A percentile compares a stretch with the other conserved stretches of the same genome.
Conservation (phyloP, 257 asterid genomes). For the Ehretia macrophylla region DNA sequence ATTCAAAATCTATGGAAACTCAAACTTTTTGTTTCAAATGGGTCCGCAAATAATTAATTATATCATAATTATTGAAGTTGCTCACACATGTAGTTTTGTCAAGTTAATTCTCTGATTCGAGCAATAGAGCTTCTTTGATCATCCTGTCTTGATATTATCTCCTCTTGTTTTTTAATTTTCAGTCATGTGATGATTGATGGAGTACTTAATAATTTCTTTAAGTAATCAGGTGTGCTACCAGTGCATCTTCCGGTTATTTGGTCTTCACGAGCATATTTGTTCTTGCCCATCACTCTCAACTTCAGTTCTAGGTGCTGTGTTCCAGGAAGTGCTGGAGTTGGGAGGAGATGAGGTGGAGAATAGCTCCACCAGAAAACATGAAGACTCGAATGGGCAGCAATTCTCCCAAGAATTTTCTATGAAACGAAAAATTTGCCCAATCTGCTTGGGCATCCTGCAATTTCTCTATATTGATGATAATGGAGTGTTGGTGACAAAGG, state of each 20-base stretch:
- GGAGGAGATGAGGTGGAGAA: slow-evolving; percentile 28
- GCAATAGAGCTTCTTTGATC: too few relatives aligned
- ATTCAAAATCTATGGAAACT: too few relatives aligned
- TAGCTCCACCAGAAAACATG: slow-evolving; percentile 20
- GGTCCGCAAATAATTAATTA: too few relatives aligned
- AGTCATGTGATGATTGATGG: background rate
- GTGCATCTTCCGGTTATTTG: slow-evolving; percentile 60
- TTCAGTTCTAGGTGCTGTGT: slow-evolving; percentile 27
- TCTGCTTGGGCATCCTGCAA: slow-evolving; percentile 74
- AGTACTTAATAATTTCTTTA: background rate
- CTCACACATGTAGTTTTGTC: too few relatives aligned
- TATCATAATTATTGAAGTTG: too few relatives aligned
- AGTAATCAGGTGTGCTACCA: slow-evolving; percentile 56
- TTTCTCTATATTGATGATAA: slow-evolving; percentile 44
- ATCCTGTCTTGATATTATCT: too few relatives aligned
- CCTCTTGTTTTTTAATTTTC: background rate
- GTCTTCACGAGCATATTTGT: slow-evolving; percentile 35
- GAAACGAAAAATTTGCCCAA: slow-evolving; percentile 44
- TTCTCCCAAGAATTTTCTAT: slow-evolving; percentile 25
- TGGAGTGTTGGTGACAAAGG: slow-evolving; percentile 41
- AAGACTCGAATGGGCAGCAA: slow-evolving; percentile 16
- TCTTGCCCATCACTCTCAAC: slow-evolving; percentile 41
- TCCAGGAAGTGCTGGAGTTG: slow-evolving; percentile 33
- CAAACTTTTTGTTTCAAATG: too few relatives aligned
- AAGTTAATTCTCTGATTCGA: too few relatives aligned